Percentiles rank a stretch among this genome's conserved stretches.
These are phyloP conservation scores for Umbelopsis ramanniana DNA, from an alignment of 192 early-diverging fungal genomes.

Conservation along the genomic window DNA sequence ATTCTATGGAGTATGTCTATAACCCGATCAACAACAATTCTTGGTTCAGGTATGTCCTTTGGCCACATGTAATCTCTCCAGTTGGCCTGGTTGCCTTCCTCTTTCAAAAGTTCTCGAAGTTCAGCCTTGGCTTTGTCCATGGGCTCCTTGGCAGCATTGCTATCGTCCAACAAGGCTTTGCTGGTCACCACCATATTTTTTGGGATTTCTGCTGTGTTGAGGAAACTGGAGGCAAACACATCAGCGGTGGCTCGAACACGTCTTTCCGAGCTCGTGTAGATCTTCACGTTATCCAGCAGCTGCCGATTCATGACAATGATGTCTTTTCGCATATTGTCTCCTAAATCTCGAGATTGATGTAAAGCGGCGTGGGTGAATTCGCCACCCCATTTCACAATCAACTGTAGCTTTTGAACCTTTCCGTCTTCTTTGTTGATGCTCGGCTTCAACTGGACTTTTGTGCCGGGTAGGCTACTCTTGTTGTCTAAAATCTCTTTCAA, in stretches of 20 bases:
- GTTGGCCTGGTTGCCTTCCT: constrained; percentile 35
- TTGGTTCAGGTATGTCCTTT: constrained; percentile 41
- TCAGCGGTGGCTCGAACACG: constrained; percentile 88
- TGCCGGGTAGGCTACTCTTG: constrained; percentile 83
- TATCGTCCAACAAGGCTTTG: constrained; percentile 94
- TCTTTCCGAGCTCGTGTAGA: constrained; percentile 85
- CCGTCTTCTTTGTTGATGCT: constrained; percentile 61
- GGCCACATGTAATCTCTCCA: constrained; percentile 45
- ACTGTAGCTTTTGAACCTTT: constrained; percentile 72
- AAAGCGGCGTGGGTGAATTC: constrained; percentile 94
- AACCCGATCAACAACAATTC: constrained; percentile 64
- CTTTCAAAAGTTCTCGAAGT: constrained; percentile 52
- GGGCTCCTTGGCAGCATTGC: constrained; percentile 92
- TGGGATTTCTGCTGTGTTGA: constrained; percentile 62
- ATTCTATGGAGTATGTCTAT: constrained; percentile 70
- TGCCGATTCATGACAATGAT: constrained; percentile 84
- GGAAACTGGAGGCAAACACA: constrained; percentile 67
- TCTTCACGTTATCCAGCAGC: constrained; percentile 86
- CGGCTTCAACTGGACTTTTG: constrained; percentile 93
- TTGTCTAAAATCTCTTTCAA: constrained; percentile 77
- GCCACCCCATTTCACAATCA: constrained; percentile 98
- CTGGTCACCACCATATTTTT: constrained; percentile 70
- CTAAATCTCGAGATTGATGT: constrained; percentile 90
- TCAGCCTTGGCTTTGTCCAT: constrained; percentile 85
- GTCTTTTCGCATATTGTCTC: constrained; percentile 91